Evolutionary conservation across 495 filamentous ascomycete species (phyloP).

Genomic region (Poronia punctata): DNA sequence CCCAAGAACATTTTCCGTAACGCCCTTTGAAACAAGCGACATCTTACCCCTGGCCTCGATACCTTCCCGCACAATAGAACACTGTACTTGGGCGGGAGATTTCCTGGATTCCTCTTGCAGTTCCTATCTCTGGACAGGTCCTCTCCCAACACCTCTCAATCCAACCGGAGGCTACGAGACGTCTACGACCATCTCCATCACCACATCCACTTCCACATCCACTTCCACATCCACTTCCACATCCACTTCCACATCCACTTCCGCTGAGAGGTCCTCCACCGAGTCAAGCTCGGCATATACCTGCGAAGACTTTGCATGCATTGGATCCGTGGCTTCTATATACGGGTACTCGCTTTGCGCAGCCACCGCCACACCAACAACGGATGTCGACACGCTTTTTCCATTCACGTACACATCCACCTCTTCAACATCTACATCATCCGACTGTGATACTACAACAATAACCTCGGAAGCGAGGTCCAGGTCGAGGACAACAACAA

Average conservation of each 20-base stretch:
- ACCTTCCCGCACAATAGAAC: not conserved
- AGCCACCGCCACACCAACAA: not conserved
- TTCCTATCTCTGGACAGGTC: not conserved
- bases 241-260: no score
- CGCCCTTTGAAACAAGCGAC: not conserved
- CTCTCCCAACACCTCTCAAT: not conserved
- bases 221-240: no score
- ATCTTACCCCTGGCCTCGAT: no score
- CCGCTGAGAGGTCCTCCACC: no score
- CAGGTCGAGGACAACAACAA: no score
- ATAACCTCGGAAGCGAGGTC: no score
- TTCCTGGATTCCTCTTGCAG: constrained; percentile 5
- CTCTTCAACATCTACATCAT: no score
- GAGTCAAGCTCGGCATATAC: no score
- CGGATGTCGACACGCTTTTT: not conserved
- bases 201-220: not conserved
- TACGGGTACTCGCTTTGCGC: constrained; percentile 6
- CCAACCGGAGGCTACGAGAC: constrained; percentile 5
- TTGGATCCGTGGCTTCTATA: constrained; percentile 6
- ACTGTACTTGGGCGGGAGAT: constrained; percentile 3
- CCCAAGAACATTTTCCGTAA: not conserved
- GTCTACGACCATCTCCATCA: not conserved
- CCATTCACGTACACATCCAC: not conserved
- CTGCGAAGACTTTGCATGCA: constrained; percentile 4
- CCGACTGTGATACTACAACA: no score